These are phyloP conservation scores for Mycena rebaudengoi DNA, from an alignment of 768 basidiomycete genomes.

Conservation along the genomic window DNA sequence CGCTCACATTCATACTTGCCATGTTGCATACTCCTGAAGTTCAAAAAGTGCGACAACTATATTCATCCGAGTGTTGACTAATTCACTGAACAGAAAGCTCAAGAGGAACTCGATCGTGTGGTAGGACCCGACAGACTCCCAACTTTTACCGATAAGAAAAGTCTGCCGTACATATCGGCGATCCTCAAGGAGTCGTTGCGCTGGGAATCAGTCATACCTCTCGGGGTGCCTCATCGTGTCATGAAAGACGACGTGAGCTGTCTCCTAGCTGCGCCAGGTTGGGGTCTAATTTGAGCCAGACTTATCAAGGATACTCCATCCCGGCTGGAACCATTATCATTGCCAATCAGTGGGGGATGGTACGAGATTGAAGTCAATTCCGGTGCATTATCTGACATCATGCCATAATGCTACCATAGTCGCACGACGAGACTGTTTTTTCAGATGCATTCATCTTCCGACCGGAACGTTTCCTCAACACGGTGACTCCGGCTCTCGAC, in stretches of 20 bases:
- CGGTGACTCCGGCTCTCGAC: slow-evolving; percentile 3
- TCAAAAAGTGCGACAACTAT: neutral
- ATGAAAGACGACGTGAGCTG: slow-evolving; percentile 19
- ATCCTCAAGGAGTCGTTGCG: slow-evolving; percentile 17
- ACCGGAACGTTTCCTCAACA: slow-evolving; percentile 36
- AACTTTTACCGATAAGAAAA: slow-evolving; percentile 2
- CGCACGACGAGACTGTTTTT: slow-evolving; percentile 37
- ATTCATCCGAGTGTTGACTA: neutral
- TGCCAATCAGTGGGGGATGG: slow-evolving; percentile 26
- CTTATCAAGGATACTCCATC: slow-evolving; percentile 30
- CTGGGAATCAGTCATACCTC: slow-evolving; percentile 14
- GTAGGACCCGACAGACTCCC: slow-evolving; percentile 13
- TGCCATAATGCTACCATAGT: neutral
- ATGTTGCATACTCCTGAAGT: slow-evolving; percentile 30
- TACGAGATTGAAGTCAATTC: neutral
- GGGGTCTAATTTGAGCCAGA: too few relatives aligned
- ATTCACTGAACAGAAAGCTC: neutral
- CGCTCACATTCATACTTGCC: slow-evolving; percentile 25
- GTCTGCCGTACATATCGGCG: slow-evolving; percentile 10
- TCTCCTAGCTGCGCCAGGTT: neutral
- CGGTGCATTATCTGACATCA: slow-evolving; percentile 9
- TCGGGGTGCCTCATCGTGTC: slow-evolving; percentile 18
- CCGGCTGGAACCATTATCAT: slow-evolving; percentile 26
- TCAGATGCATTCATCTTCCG: slow-evolving; percentile 37
- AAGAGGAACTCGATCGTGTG: slow-evolving; percentile 19